Evolutionary conservation across 2,329 filamentous ascomycete species (phyloP), one percentile per base, ranked within the genome.

Genomic region (Epichloe baconii): DNA sequence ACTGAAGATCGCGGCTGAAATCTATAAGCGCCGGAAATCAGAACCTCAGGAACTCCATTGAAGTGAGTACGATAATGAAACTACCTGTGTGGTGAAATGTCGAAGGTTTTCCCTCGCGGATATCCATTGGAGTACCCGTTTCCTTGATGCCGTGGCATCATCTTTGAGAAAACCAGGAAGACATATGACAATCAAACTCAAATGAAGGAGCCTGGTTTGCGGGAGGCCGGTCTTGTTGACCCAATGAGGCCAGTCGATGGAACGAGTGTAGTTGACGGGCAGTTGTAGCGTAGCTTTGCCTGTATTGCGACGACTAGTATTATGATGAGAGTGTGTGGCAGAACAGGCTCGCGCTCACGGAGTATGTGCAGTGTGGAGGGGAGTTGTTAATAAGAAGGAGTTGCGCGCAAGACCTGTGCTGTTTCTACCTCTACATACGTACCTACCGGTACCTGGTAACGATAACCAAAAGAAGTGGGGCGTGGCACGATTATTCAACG

Each of bases 31-130:
- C 19, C 8, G 10, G 7, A 12, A 50, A 34, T 53, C 41, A 47
- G 46, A 23, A 44, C 35, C 14, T 40, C 5, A 12, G 26, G 35
- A 21, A 50, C n/a, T 10, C 11, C 4, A 10, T 49, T 7, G 7
- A 40, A 15, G 31, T 40, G 3, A n/a, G 10, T 17, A 23, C 14
- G 1, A 43, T 15, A 21, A 31, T 1, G 44, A 6, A 21, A 23
- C 42, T 79, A 95, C 86, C 88, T 86, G 68, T 95, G 88, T 59
- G 88, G 87, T 59, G 87, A 88, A 63, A 94, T 90, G 58, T 88
- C 88, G 66, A 95, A 91, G 44, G 85, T 86, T 63, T 83, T 83
- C 54, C 79, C 79, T 57, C 83, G 78, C 56, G 86, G 85, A 67
- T 90, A 90, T 64, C 88, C 90, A 73, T 93, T 95, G 56, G 84